Conservation (phyloP, 2,329 filamentous ascomycete species). For the Fusarium redolens region DNA sequence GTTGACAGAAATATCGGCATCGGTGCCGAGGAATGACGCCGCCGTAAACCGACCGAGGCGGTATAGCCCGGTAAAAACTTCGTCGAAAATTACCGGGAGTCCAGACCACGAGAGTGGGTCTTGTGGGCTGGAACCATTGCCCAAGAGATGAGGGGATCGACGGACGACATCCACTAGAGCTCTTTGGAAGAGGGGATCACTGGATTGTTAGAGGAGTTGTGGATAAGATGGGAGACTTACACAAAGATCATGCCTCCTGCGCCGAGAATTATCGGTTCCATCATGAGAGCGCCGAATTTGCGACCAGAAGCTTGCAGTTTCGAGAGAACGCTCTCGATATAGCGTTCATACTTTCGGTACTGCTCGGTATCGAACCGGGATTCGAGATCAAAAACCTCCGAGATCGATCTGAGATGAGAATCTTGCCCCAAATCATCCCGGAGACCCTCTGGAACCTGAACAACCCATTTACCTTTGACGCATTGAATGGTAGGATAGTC, state of each 20-base stretch:
- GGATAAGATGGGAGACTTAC: constrained; percentile 56
- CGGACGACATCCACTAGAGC: constrained; percentile 76
- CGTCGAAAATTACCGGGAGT: constrained; percentile 83
- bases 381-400: constrained; percentile 70
- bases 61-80: constrained; percentile 89
- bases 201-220: constrained; percentile 47
- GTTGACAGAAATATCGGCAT: constrained; percentile 82
- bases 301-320: constrained; percentile 65
- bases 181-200: constrained; percentile 84
- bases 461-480: constrained; percentile 72
- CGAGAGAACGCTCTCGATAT: constrained; percentile 67
- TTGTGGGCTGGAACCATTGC: constrained; percentile 29
- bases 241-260: constrained; percentile 87
- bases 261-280: constrained; percentile 84
- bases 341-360: constrained; percentile 65
- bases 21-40: constrained; percentile 73
- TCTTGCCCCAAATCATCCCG: constrained; percentile 57
- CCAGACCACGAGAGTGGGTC: constrained; percentile 69
- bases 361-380: constrained; percentile 57
- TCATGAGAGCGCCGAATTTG: constrained; percentile 80
- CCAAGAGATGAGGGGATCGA: constrained; percentile 66
- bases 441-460: constrained; percentile 66
- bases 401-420: constrained; percentile 59
- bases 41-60: constrained; percentile 80
- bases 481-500: constrained; percentile 80